Evolutionary conservation across 208 protist genomes (phyloP), one percentile per base, ranked within the genome.

Genomic region (Acanthamoeba castellanii): DNA sequence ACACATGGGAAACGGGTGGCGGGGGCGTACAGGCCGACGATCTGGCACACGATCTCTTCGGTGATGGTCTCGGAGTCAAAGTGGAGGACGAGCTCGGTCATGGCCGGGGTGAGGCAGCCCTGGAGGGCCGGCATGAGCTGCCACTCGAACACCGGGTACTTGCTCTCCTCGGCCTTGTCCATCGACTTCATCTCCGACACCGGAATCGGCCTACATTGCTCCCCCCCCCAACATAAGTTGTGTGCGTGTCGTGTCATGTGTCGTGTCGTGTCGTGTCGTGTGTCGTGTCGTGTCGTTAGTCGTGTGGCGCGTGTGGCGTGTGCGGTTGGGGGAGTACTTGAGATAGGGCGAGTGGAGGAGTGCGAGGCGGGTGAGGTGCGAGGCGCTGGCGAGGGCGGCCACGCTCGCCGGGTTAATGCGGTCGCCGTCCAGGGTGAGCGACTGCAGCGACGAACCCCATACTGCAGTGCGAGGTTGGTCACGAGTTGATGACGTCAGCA

Each of bases 141-240:
- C 70, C 70, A 78, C 70, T 78, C 70, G 34, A 78, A 78, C 70
- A 78, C 70, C 9, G 70, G 70, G 70, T 45, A 78, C 70, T 78
- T 78, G 34, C 70, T 78, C 34, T 78, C 70, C n/a, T 78, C 70
- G 70, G 70, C 27, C 32, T 78, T 78, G 16, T 78, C 70, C 34
- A 42, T 42, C 16, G 70, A 34, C 70, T 78, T 78, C 70, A 78
- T 78, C 70, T 78, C 70, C 70, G 70, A 78, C 70, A 78, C 70
- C 16, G 70, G 70, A 34, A 78, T 78, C 25, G 70, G 70, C 70
- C 70, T 78, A n/a, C 59, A 64, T 14, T 13, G 57, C 22, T 6
- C 14, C 20, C 0, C 4, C 14, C 59, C 22, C 18, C 20, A 0
- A 20, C 16, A 3, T 27, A 27, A 64, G 59, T 27, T 64, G 8